Evolutionary conservation across 2,329 filamentous ascomycete genomes (phyloP), one percentile per base, ranked within the genome.

Genomic region (Fusarium pininemorale): DNA sequence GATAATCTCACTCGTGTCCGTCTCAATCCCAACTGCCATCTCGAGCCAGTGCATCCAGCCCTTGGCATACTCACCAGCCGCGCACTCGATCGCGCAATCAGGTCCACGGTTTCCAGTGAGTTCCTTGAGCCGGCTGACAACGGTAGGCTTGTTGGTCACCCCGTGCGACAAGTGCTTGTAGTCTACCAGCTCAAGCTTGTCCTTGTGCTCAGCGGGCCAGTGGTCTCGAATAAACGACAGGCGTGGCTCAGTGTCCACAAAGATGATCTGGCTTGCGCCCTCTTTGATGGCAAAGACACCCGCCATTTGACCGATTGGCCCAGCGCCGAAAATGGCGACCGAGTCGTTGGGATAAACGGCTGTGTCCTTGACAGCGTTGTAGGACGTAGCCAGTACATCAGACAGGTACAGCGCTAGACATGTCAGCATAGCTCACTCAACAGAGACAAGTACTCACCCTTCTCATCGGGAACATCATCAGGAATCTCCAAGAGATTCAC

Each of bases 251-350:
- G 89, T 89, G 79, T 97, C 95, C 74, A 97, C 91, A 70, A 95
- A 88, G 75, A 97, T 95, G 70, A 97, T 87, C 69, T 93, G 89
- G 51, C 84, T 87, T 1, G 94, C 94, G 14, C 93, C 93, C 63
- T 94, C 90, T n/a, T 90, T 83, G 63, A 94, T 85, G 1, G 91
- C 90, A 83, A 96, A 97, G 60, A 94, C 86, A 3, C 91, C 93
- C 5, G 88, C 89, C 92, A 97, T 96, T 78, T 97, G 93, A 0
- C 95, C 94, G 58, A 97, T 93, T 1, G 94, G 95, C 0, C 94
- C 94, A 0, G 92, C 93, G n/a, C 94, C 94, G 70, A 94, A 97
- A 69, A 97, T 90, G 39, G 93, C 94, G 4, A 97, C 94, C 5
- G 91, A 85, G 76, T 97, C 94, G 18, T 89, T 90, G 39, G 92